A percentile compares a stretch with the other conserved stretches of the same genome.
Conservation (phyloP, 2,329 filamentous ascomycete genomes). For the Metarhizium album region DNA sequence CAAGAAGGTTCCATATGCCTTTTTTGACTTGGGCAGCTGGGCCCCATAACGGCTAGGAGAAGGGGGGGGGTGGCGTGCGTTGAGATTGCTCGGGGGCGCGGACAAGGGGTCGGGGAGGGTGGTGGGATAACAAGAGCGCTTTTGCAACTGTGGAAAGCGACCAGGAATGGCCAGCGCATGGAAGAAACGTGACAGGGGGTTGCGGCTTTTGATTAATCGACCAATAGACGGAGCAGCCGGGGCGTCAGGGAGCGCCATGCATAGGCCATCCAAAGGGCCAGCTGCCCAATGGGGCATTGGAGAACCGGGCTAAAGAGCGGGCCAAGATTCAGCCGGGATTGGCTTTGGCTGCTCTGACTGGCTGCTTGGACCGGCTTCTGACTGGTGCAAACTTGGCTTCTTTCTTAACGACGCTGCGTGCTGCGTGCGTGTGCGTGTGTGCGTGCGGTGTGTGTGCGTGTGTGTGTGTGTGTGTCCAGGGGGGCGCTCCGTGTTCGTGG, state of each 20-base stretch:
- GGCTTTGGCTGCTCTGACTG: constrained; percentile 10
- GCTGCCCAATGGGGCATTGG: constrained; percentile 39
- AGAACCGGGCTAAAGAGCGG: constrained; percentile 35
- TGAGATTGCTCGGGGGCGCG: constrained; percentile 1
- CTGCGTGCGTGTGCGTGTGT: constrained; percentile 5
- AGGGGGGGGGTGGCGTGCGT: constrained; percentile 1
- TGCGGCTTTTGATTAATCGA: constrained; percentile 37
- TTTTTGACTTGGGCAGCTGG: constrained; percentile 8
- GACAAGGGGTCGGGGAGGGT: constrained; percentile 7
- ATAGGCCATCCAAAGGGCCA: constrained; percentile 20
- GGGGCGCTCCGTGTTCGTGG: not conserved
- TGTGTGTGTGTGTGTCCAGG: constrained; percentile 13
- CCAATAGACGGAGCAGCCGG: constrained; percentile 34
- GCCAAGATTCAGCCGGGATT: constrained; percentile 28
- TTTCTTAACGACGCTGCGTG: constrained; percentile 3
- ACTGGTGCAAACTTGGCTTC: constrained; percentile 4
- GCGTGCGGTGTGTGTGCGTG: constrained; percentile 12
- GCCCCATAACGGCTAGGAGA: constrained; percentile 1
- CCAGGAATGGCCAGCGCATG: constrained; percentile 35
- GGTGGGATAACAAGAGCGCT: constrained; percentile 12
- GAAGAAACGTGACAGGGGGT: constrained; percentile 40
- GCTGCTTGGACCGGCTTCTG: constrained; percentile 5
- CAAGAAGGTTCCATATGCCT: constrained; percentile 4
- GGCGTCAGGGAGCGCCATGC: constrained; percentile 23
- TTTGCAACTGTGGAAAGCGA: constrained; percentile 6